phyloP scores from a whole-genome alignment of 495 filamentous ascomycete genomes.

The Elaphomyces granulatus region DNA sequence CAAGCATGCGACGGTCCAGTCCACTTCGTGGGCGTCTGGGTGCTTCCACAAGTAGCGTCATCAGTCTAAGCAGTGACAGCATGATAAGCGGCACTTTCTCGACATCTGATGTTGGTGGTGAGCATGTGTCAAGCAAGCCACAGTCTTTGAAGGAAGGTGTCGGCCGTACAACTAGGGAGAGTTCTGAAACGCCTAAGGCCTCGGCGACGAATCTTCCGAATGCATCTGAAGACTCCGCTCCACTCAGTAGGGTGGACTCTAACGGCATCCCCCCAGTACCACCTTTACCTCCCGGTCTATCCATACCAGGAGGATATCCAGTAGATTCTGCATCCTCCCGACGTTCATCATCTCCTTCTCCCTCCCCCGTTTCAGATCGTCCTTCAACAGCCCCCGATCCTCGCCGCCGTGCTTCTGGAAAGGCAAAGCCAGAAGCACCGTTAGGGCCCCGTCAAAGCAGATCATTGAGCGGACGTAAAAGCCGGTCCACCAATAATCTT shows the following conservation, averaged over 20 bases:
- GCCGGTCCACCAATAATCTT: conserved; percentile 25
- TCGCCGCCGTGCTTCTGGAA: conserved; percentile 12
- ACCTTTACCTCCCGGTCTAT: conserved; percentile 25
- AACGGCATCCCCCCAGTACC: conserved; percentile 30
- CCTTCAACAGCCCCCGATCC: conserved; percentile 25
- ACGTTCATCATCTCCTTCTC: conserved; percentile 22
- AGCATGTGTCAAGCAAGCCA: conserved; percentile 16
- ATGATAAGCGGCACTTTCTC: conserved; percentile 30
- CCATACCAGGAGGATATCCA: conserved; percentile 25
- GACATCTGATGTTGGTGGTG: conserved; percentile 23
- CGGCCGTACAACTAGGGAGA: conserved; percentile 13
- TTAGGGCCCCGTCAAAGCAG: conserved; percentile 9
- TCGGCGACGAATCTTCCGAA: conserved; percentile 10
- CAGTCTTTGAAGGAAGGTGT: conserved; percentile 17
- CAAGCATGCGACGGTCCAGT: conserved; percentile 27
- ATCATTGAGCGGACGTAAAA: conserved; percentile 23
- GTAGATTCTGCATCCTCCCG: conserved; percentile 10
- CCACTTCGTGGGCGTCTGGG: conserved; percentile 26
- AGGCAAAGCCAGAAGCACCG: conserved; percentile 11
- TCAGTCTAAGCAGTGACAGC: conserved; percentile 34
- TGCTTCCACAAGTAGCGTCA: conserved; percentile 22
- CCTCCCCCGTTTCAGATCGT: conserved; percentile 12
- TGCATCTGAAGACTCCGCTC: neutral
- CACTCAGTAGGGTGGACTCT: conserved; percentile 6
- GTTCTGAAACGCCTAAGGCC: conserved; percentile 23